Percentiles rank a stretch among this genome's conserved stretches.
These are phyloP conservation scores for Geranium incanum DNA, from an alignment of 441 rosid genomes.

Conservation along the genomic window DNA sequence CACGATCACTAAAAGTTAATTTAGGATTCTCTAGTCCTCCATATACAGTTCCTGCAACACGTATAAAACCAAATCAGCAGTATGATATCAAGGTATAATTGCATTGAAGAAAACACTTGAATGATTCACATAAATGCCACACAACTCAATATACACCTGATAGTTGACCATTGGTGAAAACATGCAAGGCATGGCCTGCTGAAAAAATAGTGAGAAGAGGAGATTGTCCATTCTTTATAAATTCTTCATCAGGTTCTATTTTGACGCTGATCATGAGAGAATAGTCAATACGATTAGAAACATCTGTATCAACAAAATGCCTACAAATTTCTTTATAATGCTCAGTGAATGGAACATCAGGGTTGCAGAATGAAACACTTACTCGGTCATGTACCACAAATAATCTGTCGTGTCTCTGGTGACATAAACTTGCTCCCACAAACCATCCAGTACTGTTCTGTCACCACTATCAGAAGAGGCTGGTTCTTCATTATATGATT, in stretches of 20 bases:
- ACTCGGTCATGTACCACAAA: slow-evolving; percentile 8
- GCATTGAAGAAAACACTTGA: not conserved
- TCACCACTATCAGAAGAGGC: slow-evolving; percentile 6
- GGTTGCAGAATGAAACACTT: slow-evolving; percentile 3
- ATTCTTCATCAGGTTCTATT: slow-evolving; percentile 65
- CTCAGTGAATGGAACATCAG: not conserved
- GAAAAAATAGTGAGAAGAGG: slow-evolving; percentile 83
- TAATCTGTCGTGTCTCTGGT: slow-evolving; percentile 10
- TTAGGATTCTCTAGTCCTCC: slow-evolving; percentile 74
- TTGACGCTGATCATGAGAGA: slow-evolving; percentile 46
- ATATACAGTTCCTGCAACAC: slow-evolving; percentile 61
- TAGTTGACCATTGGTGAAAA: slow-evolving; percentile 79
- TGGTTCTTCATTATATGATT: slow-evolving; percentile 3
- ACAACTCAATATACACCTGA: slow-evolving; percentile 43
- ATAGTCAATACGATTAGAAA: not conserved
- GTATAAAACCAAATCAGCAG: not conserved
- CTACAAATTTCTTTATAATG: not conserved
- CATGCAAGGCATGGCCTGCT: slow-evolving; percentile 84
- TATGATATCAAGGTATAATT: not conserved
- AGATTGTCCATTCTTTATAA: slow-evolving; percentile 75
- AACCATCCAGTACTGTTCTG: not conserved
- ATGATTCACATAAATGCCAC: not conserved
- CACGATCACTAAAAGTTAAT: slow-evolving; percentile 63
- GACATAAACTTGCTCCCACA: slow-evolving; percentile 1
- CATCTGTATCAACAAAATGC: not conserved